Evolutionary conservation across 1,284 basidiomycete genomes (phyloP).

Genomic region (Trichosporon ovoides): DNA sequence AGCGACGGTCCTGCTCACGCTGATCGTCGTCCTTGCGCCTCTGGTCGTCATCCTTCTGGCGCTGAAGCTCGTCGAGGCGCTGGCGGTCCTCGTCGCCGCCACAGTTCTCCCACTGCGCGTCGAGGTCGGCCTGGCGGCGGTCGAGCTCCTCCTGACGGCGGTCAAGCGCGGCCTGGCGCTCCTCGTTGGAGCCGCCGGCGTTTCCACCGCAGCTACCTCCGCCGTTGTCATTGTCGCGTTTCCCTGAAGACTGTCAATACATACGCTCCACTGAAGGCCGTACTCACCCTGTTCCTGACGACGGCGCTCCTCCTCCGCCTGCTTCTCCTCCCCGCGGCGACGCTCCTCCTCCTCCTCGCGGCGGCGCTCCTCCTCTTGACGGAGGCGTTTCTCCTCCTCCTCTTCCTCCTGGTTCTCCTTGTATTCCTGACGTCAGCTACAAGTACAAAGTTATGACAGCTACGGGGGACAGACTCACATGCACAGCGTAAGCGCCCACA

Average conservation of each 20-base stretch:
- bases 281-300: not conserved
- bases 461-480: not conserved
- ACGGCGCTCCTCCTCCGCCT: not conserved
- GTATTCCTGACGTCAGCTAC: not conserved
- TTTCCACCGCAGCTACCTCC: not conserved
- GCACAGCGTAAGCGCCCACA: not conserved
- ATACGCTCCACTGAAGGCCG: not conserved
- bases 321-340: not conserved
- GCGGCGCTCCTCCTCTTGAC: not conserved
- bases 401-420: constrained; percentile 2
- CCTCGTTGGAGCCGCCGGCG: not conserved
- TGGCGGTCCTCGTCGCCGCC: constrained; percentile 1
- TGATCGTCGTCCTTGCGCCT: not conserved
- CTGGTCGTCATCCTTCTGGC: constrained; percentile 5
- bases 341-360: not conserved
- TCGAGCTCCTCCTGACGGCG: not conserved
- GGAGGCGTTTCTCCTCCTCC: not conserved
- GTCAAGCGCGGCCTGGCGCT: not conserved
- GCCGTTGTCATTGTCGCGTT: not conserved
- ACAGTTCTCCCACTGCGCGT: not conserved
- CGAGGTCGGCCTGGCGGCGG: constrained; percentile 1
- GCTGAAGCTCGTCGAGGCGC: constrained; percentile 1
- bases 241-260: not conserved
- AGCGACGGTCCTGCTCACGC: constrained; percentile 2
- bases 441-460: not conserved